phyloP scores from a whole-genome alignment of 2,329 filamentous ascomycete species.

The Sarocladium oryzae region DNA sequence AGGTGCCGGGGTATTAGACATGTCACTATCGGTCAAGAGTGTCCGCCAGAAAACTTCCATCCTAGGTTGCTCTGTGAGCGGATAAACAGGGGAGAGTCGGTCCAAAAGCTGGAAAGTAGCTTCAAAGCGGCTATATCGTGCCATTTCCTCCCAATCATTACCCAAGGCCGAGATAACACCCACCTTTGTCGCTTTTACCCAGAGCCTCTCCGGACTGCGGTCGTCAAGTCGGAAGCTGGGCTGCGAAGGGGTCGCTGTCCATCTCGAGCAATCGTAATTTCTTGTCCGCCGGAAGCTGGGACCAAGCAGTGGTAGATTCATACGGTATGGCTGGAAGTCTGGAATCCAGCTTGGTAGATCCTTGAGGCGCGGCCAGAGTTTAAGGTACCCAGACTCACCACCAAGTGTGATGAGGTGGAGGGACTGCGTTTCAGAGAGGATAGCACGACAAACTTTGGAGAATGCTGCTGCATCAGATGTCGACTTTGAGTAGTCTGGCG shows the following conservation, averaged over 20 bases:
- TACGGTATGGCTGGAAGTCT: background rate
- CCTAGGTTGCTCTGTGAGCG: background rate
- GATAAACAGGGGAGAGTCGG: background rate
- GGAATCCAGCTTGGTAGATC: background rate
- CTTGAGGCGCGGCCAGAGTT: background rate
- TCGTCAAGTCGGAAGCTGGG: background rate
- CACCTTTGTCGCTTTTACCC: background rate
- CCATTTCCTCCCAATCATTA: background rate
- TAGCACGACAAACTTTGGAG: background rate
- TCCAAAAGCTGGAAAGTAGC: background rate
- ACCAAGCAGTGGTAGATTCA: background rate
- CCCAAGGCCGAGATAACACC: background rate
- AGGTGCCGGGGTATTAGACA: background rate
- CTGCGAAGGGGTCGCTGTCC: too few species aligned
- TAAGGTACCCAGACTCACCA: background rate
- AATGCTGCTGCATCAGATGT: background rate
- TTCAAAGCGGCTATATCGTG: background rate
- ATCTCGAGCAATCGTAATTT: background rate
- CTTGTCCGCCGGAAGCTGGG: background rate
- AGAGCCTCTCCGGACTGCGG: background rate
- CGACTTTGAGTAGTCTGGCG: background rate
- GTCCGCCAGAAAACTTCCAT: background rate
- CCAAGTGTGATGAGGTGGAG: background rate
- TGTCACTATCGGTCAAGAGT: background rate
- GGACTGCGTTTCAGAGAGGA: background rate